A percentile compares a stretch with the other conserved stretches of the same genome.
Evolutionary conservation across 129 eudicot genomes (phyloP).

Genomic region (Solidago caesia): DNA sequence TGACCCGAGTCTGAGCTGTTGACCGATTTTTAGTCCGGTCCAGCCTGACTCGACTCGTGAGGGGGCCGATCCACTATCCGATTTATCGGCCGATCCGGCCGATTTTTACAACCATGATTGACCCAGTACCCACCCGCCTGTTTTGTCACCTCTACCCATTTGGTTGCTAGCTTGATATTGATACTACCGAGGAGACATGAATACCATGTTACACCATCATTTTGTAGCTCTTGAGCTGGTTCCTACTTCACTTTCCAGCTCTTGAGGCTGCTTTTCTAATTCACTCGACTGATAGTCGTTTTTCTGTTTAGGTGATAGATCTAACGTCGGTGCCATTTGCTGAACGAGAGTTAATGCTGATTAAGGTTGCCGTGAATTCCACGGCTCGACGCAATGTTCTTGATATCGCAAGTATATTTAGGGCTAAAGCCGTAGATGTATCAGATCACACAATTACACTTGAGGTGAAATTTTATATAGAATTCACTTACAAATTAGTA

Average conservation of each 20-base stretch:
- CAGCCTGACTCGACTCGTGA: too few relatives aligned
- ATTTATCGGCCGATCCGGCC: neutral
- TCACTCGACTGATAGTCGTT: constrained; percentile 20
- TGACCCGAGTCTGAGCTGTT: too few relatives aligned
- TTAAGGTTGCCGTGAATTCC: constrained; percentile 86
- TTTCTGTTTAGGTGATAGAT: constrained; percentile 57
- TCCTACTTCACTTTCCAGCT: constrained; percentile 2
- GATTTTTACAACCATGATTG: neutral
- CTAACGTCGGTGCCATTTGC: constrained; percentile 80
- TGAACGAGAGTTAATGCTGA: constrained; percentile 85
- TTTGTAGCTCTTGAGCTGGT: constrained; percentile 3
- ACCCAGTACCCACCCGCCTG: neutral
- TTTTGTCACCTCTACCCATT: constrained; percentile 4
- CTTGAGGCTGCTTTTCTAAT: neutral
- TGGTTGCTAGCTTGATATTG: neutral
- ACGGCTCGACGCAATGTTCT: constrained; percentile 89
- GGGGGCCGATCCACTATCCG: too few relatives aligned
- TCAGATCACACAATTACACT: constrained; percentile 96
- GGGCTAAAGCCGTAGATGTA: constrained; percentile 93
- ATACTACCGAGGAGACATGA: neutral
- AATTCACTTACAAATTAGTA: neutral
- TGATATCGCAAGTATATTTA: constrained; percentile 91
- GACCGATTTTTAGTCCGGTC: too few relatives aligned
- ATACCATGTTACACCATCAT: neutral
- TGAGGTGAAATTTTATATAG: constrained; percentile 45